phyloP scores from a whole-genome alignment of 768 basidiomycete genomes.

The Chalciporus pseudorubinellus region DNA sequence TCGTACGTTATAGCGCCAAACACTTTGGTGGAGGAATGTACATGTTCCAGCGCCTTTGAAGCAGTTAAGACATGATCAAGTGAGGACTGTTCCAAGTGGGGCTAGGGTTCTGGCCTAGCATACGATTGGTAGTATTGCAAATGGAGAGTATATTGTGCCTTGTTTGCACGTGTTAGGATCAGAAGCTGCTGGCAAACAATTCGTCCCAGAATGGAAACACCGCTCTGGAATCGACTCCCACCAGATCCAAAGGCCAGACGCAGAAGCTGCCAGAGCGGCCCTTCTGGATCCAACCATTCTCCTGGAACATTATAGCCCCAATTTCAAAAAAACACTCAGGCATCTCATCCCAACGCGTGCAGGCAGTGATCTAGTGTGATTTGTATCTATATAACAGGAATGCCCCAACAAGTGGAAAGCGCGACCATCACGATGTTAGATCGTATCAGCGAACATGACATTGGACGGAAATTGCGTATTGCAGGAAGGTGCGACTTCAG shows the following conservation, averaged over 20 bases:
- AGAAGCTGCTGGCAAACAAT: slow-evolving; percentile 26
- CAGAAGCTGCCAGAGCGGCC: background rate
- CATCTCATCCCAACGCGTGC: background rate
- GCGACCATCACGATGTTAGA: slow-evolving; percentile 46
- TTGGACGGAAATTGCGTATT: slow-evolving; percentile 55
- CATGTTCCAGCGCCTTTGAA: no score
- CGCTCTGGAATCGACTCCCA: slow-evolving; percentile 3
- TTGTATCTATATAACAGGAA: slow-evolving; percentile 17
- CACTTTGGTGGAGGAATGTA: no score
- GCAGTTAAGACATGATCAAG: no score
- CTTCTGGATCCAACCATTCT: slow-evolving; percentile 1
- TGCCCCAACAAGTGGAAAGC: slow-evolving; percentile 50
- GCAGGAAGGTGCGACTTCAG: slow-evolving; percentile 51
- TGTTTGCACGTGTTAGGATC: slow-evolving; percentile 31
- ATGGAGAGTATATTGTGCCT: slow-evolving; percentile 5
- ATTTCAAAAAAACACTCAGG: slow-evolving; percentile 4
- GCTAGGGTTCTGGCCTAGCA: no score
- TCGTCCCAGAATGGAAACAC: slow-evolving; percentile 12
- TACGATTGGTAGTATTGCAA: no score
- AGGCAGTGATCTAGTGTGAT: background rate
- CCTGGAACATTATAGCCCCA: background rate
- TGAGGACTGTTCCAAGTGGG: no score
- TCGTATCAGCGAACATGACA: slow-evolving; percentile 36
- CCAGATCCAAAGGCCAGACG: slow-evolving; percentile 1
- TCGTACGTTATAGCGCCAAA: no score